Base-by-base conservation (phyloP, 2,329 filamentous ascomycete genomes). In the Xylariales sp. region DNA sequence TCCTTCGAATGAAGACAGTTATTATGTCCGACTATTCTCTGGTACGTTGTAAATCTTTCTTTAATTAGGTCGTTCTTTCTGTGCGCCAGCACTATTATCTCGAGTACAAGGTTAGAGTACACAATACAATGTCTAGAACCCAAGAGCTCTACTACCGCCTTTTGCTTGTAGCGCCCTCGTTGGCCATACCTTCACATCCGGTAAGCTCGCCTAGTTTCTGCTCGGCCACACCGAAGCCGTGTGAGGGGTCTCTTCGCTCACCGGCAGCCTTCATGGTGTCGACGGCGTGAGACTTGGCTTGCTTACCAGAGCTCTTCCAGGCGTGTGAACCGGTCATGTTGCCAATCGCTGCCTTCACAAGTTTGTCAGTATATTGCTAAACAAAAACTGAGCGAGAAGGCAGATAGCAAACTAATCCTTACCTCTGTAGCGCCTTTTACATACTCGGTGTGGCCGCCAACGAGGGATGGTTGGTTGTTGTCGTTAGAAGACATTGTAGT, bases 171-270 rank as follows among this genome's bases (percentile, higher is more conserved):
- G 80, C 82, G 0, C 89, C 89, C 77, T 91, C 89, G 62, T 84
- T 83, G 78, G 86, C 81, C 90, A 93, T 92, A 0, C 90, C 90
- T 78, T 90, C 87, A 71, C 90, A 93, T 0, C 90, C 90, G 0
- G 87, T 85, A 0, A 86, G 79, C 74, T 86, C 87, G 5, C 90
- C 90, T 0, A 88, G 86, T 55, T 89, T 75, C 81, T 92, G 87
- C 77, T 93, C 90, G 2, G 83, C 83, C 74, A 85, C 87, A 43
- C 90, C 90, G 62, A 85, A 88, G 0, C 90, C 90, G 50, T 85
- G 80, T 5, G 78, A 73, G 1, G 85, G 76, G 71, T 91, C 87
- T 28, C 89, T 83, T 61, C 84, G 79, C 71, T 88, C 84, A 66
- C 83, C 82, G 0, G 87, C 89, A 8, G 83, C 80, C 79, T 90